phyloP scores from a whole-genome alignment of 257 asterid species.

The Solanum corneliomulleri region DNA sequence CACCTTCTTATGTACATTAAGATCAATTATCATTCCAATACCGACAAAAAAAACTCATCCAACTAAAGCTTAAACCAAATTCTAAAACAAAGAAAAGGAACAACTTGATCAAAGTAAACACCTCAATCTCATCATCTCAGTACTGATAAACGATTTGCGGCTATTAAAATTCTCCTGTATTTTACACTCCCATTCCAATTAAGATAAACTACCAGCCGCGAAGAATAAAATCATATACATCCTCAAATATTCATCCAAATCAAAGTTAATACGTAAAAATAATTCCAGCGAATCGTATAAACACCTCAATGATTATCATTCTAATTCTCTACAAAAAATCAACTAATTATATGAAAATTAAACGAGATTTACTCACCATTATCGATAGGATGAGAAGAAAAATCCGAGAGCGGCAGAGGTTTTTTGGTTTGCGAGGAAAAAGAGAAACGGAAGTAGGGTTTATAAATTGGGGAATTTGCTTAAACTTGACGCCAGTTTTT shows the following conservation, averaged over 20 bases:
- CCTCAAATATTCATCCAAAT: neutral
- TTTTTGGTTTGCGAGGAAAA: neutral
- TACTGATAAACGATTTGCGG: neutral
- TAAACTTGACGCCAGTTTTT: slow-evolving; percentile 8
- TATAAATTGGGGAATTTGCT: neutral
- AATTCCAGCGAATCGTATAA: neutral
- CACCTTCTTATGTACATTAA: neutral
- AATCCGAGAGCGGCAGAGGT: neutral
- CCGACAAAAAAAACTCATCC: neutral
- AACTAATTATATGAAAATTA: neutral
- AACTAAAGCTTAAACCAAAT: neutral
- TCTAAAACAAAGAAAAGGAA: neutral
- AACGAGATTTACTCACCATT: neutral
- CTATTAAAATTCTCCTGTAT: neutral
- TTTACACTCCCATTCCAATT: no score
- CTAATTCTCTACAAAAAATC: neutral
- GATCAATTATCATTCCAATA: neutral
- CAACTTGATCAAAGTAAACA: neutral
- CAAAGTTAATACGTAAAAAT: neutral
- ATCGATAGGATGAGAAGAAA: neutral
- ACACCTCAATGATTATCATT: neutral
- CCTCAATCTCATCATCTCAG: neutral
- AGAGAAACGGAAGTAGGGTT: slow-evolving; percentile 3
- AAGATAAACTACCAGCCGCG: neutral
- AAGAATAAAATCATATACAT: neutral